Evolutionary conservation across 495 filamentous ascomycete species (phyloP), one percentile per base, ranked within the genome.

Genomic region (Aspergillus nidulans): DNA sequence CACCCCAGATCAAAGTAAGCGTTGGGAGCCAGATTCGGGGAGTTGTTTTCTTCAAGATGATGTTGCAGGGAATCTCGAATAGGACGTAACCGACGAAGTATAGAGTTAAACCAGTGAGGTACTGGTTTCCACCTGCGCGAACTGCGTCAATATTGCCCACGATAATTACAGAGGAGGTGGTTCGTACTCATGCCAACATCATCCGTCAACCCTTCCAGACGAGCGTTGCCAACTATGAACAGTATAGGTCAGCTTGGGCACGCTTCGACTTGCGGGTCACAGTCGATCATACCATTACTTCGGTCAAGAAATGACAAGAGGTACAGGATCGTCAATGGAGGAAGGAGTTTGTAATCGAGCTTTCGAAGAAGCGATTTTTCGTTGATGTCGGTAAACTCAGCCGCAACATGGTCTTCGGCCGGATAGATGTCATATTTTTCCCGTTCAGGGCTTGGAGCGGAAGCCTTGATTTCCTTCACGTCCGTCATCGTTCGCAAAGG

Each of bases 21-120:
- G 77, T 83, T 0, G 79, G 78, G 1, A 83, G 73, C 79, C 82
- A 88, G 46, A 80, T 72, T 20, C 78, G 73, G 0, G 85, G 88
- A 4, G 83, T 87, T 0, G 87, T 88, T 18, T 77, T 74, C 57
- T 89, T 92, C 24, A 94, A 71, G 16, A 88, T 65, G 44, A 91
- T 82, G 53, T 91, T 91, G 60, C 82, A 87, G 6, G 88, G 88
- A 15, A 91, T 69, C 56, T 85, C 82, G 45, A 86, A 83, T 12
- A 89, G 66, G 18, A 89, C 85, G 64, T 92, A 92, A 42, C 86
- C 87, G 45, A 90, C 73, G 65, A 90, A 91, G 64, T 88, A 90
- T 0, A 91, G 65, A 0, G 87, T 90, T 32, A 90, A 67, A 0
- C 85, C 81, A 4, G 83, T 85, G 0, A 90, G 74, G 54, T 90